Evolutionary conservation across 2,329 filamentous ascomycete species (phyloP).

Genomic region (Curvularia sp.): DNA sequence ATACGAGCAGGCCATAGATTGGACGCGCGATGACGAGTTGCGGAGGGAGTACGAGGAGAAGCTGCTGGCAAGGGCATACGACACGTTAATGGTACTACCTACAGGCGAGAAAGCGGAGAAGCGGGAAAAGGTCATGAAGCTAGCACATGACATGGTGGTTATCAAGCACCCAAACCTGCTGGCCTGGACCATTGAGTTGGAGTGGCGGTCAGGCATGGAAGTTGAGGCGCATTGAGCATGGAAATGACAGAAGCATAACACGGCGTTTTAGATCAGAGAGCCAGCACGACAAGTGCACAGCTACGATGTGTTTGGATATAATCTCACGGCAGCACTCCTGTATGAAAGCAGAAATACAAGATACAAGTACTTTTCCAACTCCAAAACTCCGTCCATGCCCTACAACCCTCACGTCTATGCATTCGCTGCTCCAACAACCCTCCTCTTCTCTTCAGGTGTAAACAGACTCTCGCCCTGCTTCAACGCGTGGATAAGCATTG

Average conservation of each 20-base stretch:
- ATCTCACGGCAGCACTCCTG: neutral
- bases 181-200: slow-evolving; percentile 89
- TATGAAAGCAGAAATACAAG: neutral
- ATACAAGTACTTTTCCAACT: neutral
- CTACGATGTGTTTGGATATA: neutral
- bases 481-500: slow-evolving; percentile 70
- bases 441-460: slow-evolving; percentile 59
- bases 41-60: slow-evolving; percentile 90
- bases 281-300: neutral
- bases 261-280: slow-evolving; percentile 9
- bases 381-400: slow-evolving; percentile 29
- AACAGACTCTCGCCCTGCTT: slow-evolving; percentile 72
- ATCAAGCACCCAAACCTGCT: slow-evolving; percentile 89
- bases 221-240: slow-evolving; percentile 27
- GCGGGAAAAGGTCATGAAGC: slow-evolving; percentile 73
- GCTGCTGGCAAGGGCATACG: slow-evolving; percentile 79
- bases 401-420: neutral
- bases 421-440: slow-evolving; percentile 42
- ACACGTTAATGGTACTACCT: slow-evolving; percentile 74
- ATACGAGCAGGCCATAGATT: slow-evolving; percentile 86
- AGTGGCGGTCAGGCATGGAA: slow-evolving; percentile 72
- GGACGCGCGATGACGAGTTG: slow-evolving; percentile 85
- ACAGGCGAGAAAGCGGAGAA: slow-evolving; percentile 72
- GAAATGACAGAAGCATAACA: neutral
- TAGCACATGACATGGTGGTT: slow-evolving; percentile 92